Percentiles rank a stretch among this genome's conserved stretches.
Evolutionary conservation across 2,329 filamentous ascomycete species (phyloP).

Genomic region (Penicillium capsulatum): DNA sequence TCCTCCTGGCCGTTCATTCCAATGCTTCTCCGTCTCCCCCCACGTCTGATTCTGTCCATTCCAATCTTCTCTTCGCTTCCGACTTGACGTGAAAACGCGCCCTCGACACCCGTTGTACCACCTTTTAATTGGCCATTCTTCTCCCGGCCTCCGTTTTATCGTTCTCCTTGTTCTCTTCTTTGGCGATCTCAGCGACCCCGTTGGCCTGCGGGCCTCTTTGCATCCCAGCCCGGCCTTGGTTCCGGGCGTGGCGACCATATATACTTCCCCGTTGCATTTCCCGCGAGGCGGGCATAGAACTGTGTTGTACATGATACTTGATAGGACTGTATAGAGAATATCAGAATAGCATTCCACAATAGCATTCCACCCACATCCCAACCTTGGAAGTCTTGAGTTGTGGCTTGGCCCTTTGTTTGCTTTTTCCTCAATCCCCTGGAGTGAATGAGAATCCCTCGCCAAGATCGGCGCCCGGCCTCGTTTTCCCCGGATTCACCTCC

Average conservation of each 20-base stretch:
- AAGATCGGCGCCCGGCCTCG: too few species aligned
- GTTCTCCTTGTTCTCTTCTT: background rate
- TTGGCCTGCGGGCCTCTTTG: constrained; percentile 14
- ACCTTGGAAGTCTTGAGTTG: too few species aligned
- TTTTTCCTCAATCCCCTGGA: too few species aligned
- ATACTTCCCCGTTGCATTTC: constrained; percentile 23
- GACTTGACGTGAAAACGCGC: constrained; percentile 20
- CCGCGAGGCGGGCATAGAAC: constrained; percentile 27
- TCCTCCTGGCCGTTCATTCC: background rate
- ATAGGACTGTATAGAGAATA: constrained; percentile 12
- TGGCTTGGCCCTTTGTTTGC: too few species aligned
- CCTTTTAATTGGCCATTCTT: constrained; percentile 7
- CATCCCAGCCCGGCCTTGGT: constrained; percentile 16
- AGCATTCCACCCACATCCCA: too few species aligned
- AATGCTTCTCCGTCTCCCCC: background rate
- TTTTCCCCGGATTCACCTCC: too few species aligned
- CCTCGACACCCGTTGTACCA: constrained; percentile 5
- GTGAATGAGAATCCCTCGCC: too few species aligned
- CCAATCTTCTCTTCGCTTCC: constrained; percentile 4
- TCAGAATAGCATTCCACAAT: too few species aligned
- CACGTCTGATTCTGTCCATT: too few species aligned
- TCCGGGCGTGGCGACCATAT: constrained; percentile 16
- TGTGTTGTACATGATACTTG: constrained; percentile 36
- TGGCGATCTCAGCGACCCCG: constrained; percentile 20
- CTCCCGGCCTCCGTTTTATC: constrained; percentile 5